phyloP scores from a whole-genome alignment of 2,329 filamentous ascomycete species.

The Clarireedia hainanense region DNA sequence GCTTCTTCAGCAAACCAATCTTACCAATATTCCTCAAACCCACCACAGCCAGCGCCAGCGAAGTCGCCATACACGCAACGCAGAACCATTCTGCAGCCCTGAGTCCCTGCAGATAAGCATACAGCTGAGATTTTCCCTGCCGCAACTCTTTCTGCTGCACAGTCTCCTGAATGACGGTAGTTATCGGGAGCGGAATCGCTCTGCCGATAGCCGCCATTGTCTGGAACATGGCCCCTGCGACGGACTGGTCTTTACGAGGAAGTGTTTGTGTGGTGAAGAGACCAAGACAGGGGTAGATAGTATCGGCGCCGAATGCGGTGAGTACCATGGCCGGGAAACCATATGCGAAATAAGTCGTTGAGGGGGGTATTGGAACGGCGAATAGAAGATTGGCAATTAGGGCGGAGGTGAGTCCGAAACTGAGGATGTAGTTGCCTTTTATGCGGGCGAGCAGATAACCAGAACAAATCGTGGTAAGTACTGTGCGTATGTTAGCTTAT shows the following conservation, averaged over 20 bases:
- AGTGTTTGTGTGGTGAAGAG: conserved; percentile 58
- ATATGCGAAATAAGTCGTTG: conserved; percentile 59
- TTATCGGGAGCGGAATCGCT: conserved; percentile 57
- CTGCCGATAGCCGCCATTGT: conserved; percentile 57
- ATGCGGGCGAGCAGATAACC: conserved; percentile 22
- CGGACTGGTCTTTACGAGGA: conserved; percentile 54
- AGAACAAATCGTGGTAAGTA: conserved; percentile 15
- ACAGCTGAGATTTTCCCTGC: conserved; percentile 19
- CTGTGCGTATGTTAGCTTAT: conserved; percentile 6
- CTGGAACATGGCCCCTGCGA: conserved; percentile 62
- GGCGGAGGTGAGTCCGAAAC: conserved; percentile 34
- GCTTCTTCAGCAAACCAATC: conserved; percentile 23
- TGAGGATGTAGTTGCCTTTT: conserved; percentile 46
- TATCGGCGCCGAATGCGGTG: conserved; percentile 58
- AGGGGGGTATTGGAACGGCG: conserved; percentile 51
- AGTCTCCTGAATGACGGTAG: conserved; percentile 56
- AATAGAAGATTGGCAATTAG: conserved; percentile 51
- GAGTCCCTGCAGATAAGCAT: conserved; percentile 16
- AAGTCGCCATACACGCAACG: conserved; percentile 14
- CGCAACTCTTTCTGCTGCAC: conserved; percentile 43
- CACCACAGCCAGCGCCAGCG: conserved; percentile 9
- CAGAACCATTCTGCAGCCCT: conserved; percentile 22
- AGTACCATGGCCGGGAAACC: conserved; percentile 60
- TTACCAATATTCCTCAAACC: conserved; percentile 23
- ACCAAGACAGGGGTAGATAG: conserved; percentile 56